phyloP scores from a whole-genome alignment of 352 stramenopile genomes.

The Globisporangium perplexum region DNA sequence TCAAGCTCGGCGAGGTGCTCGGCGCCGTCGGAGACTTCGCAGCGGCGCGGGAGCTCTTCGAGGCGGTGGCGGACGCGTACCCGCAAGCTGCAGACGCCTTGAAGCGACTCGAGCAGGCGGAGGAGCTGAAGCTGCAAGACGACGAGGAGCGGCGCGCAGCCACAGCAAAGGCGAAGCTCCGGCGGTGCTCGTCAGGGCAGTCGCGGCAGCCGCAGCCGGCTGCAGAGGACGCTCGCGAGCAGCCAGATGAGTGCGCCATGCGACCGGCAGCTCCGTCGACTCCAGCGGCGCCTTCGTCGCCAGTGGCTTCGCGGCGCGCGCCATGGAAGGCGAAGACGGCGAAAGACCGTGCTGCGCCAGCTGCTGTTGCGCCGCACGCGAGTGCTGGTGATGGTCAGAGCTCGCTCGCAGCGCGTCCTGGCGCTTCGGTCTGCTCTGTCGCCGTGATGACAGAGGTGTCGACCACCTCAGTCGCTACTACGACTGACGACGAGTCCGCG shows the following conservation, averaged over 20 bases:
- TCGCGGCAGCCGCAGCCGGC: constrained; percentile 2
- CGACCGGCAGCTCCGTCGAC: background rate
- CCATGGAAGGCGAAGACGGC: background rate
- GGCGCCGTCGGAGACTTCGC: constrained; percentile 29
- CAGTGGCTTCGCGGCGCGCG: background rate
- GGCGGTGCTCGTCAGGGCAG: constrained; percentile 20
- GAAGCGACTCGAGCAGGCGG: constrained; percentile 21
- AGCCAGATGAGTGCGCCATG: background rate
- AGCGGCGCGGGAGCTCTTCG: constrained; percentile 29
- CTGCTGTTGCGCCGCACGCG: no score
- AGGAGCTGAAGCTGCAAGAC: constrained; percentile 15
- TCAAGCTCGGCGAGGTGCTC: constrained; percentile 50
- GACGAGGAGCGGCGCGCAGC: constrained; percentile 22
- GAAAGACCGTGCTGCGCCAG: background rate
- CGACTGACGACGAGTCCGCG: constrained; percentile 15
- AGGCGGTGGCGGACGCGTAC: constrained; percentile 39
- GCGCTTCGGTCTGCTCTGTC: background rate
- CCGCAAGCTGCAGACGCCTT: constrained; percentile 47
- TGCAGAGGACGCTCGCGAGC: background rate
- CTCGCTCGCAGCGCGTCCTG: background rate
- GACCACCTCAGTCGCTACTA: constrained; percentile 18
- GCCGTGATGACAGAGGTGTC: background rate
- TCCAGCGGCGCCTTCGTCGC: background rate
- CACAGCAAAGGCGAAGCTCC: constrained; percentile 25
- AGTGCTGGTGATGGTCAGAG: background rate